A percentile compares a stretch with the other conserved stretches of the same genome.
phyloP scores from a whole-genome alignment of 108 stramenopile genomes.

The Nitzschia inconspicua region DNA sequence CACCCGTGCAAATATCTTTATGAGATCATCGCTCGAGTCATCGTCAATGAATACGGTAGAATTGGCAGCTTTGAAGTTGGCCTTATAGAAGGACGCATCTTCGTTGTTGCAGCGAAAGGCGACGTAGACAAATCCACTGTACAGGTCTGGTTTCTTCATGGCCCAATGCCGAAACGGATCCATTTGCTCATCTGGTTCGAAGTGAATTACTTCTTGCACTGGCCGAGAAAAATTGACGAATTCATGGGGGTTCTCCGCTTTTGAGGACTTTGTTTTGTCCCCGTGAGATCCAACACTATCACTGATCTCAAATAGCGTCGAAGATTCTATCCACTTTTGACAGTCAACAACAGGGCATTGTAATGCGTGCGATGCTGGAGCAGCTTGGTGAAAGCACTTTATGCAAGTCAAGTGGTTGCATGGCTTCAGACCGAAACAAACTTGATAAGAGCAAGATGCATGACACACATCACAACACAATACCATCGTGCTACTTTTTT shows the following conservation, averaged over 20 bases:
- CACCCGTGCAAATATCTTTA: not conserved
- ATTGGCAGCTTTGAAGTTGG: not conserved
- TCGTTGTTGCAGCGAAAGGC: not conserved
- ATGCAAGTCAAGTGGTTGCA: not conserved
- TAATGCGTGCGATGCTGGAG: not conserved
- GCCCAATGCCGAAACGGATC: slow-evolving; percentile 1
- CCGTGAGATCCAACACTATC: not conserved
- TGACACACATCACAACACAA: too few species aligned
- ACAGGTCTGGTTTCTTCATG: not conserved
- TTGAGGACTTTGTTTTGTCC: not conserved
- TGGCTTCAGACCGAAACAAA: not conserved
- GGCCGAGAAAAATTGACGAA: not conserved
- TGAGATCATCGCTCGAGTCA: not conserved
- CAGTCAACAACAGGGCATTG: not conserved
- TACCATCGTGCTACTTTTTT: too few species aligned
- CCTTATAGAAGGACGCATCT: not conserved
- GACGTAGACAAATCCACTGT: slow-evolving; percentile 1
- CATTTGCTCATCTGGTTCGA: slow-evolving; percentile 2
- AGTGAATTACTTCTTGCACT: not conserved
- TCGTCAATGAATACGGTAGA: slow-evolving; percentile 2
- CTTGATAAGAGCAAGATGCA: too few species aligned
- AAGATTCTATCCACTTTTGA: not conserved
- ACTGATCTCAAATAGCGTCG: not conserved
- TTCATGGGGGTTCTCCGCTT: not conserved
- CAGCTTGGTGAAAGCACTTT: not conserved